These are phyloP conservation scores for Daldinia childiae DNA, from an alignment of 495 filamentous ascomycete genomes.

Conservation along the genomic window DNA sequence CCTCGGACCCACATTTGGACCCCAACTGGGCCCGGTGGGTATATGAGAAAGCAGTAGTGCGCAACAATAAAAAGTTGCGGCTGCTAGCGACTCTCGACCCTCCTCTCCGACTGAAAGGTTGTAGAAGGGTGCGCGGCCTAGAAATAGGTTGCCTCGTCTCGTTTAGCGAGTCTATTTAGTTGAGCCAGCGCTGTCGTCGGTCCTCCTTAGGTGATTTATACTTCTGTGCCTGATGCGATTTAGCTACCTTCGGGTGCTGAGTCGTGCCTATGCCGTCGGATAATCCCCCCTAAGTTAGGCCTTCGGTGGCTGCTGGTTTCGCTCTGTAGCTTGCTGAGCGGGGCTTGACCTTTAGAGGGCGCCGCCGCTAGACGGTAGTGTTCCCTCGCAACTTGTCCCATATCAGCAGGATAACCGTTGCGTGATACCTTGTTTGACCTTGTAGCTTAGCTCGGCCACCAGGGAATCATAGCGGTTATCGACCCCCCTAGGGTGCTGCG, in stretches of 20 bases:
- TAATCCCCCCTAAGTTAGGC: no score
- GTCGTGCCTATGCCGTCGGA: no score
- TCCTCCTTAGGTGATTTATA: neutral
- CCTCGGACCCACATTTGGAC: neutral
- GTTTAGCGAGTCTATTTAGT: neutral
- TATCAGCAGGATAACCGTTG: conserved; percentile 19
- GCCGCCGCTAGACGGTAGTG: neutral
- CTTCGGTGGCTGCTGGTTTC: no score
- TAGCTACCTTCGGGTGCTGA: no score
- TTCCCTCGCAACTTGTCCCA: neutral
- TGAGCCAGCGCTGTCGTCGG: neutral
- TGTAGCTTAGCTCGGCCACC: conserved; percentile 8
- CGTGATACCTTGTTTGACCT: conserved; percentile 17
- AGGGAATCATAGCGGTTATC: conserved; percentile 18
- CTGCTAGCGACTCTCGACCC: neutral
- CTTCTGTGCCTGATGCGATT: neutral
- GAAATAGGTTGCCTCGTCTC: neutral
- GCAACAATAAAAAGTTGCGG: neutral
- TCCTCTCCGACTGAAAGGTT: neutral
- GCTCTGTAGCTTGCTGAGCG: neutral
- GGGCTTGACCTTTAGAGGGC: neutral
- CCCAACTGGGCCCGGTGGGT: conserved; percentile 12
- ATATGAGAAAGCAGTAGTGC: conserved; percentile 10
- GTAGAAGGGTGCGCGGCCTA: neutral
- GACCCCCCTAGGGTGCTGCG: conserved; percentile 11